Conservation (phyloP, 1,284 basidiomycete species). For the Tranzscheliella williamsii region DNA sequence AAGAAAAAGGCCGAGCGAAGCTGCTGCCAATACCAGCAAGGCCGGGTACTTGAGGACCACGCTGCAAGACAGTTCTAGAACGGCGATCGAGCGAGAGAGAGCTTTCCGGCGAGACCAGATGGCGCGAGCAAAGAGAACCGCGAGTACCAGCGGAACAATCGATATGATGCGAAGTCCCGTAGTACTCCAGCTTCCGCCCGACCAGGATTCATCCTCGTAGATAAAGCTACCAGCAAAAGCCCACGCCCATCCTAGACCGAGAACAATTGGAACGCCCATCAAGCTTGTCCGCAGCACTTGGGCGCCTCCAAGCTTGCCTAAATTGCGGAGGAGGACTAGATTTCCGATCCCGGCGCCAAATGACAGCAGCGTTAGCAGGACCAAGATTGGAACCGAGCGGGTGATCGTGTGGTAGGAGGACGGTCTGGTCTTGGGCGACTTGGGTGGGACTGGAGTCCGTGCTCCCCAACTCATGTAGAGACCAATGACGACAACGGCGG, state of each 20-base stretch:
- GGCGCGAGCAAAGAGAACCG: conserved; percentile 72
- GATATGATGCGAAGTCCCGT: conserved; percentile 82
- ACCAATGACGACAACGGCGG: conserved; percentile 35
- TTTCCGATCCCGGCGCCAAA: conserved; percentile 77
- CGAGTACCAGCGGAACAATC: conserved; percentile 72
- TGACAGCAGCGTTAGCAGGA: conserved; percentile 75
- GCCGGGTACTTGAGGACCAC: conserved; percentile 79
- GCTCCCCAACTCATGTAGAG: conserved; percentile 28
- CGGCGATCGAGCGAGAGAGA: conserved; percentile 69
- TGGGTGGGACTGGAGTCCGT: conserved; percentile 26
- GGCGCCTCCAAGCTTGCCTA: conserved; percentile 36
- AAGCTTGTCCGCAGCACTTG: conserved; percentile 40
- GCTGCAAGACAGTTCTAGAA: conserved; percentile 78
- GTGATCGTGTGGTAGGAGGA: conserved; percentile 66
- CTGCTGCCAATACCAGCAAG: conserved; percentile 76
- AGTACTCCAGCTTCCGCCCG: conserved; percentile 75
- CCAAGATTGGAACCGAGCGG: conserved; percentile 80
- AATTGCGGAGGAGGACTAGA: conserved; percentile 41
- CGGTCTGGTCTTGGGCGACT: conserved; percentile 41
- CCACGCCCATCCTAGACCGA: conserved; percentile 81
- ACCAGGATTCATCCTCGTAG: conserved; percentile 71
- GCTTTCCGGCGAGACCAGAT: conserved; percentile 71
- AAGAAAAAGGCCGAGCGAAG: conserved; percentile 74
- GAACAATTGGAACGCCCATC: conserved; percentile 69
- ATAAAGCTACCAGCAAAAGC: conserved; percentile 88